Percentiles rank a stretch among this genome's conserved stretches.
phyloP scores from a whole-genome alignment of 2,329 filamentous ascomycete species.

The Whalleya microplaca region DNA sequence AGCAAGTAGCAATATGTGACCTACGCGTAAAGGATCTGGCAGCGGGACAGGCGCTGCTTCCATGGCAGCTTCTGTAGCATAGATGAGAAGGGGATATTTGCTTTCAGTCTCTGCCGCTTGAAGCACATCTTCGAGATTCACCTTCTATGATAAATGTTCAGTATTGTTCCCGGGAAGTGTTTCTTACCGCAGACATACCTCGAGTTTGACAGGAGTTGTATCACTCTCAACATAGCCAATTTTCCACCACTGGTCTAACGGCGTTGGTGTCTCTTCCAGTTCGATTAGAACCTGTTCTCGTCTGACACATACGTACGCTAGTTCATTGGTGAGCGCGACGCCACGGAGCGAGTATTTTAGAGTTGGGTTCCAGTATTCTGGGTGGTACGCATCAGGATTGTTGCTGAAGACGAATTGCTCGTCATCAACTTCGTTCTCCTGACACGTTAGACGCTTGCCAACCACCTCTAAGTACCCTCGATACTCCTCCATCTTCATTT shows the following conservation, averaged over 20 bases:
- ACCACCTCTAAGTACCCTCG: constrained; percentile 26
- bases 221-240: constrained; percentile 47
- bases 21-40: constrained; percentile 43
- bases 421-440: constrained; percentile 36
- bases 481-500: constrained; percentile 22
- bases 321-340: constrained; percentile 50
- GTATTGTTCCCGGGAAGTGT: neutral
- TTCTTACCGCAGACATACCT: constrained; percentile 44
- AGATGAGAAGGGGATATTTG: constrained; percentile 53
- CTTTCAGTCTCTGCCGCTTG: constrained; percentile 52
- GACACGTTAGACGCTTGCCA: constrained; percentile 36
- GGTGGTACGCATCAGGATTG: constrained; percentile 29
- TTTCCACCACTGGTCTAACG: constrained; percentile 60
- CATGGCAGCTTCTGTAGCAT: constrained; percentile 56
- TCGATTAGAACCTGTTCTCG: constrained; percentile 48
- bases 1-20: constrained; percentile 15
- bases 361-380: constrained; percentile 44
- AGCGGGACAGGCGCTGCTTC: constrained; percentile 40
- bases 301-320: constrained; percentile 55
- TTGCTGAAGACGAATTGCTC: constrained; percentile 34
- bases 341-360: constrained; percentile 55
- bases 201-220: constrained; percentile 48
- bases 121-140: constrained; percentile 49
- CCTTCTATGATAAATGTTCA: constrained; percentile 46
- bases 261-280: constrained; percentile 38